Conservation (phyloP, 2,329 filamentous ascomycete genomes). For the Pseudopithomyces chartarum region DNA sequence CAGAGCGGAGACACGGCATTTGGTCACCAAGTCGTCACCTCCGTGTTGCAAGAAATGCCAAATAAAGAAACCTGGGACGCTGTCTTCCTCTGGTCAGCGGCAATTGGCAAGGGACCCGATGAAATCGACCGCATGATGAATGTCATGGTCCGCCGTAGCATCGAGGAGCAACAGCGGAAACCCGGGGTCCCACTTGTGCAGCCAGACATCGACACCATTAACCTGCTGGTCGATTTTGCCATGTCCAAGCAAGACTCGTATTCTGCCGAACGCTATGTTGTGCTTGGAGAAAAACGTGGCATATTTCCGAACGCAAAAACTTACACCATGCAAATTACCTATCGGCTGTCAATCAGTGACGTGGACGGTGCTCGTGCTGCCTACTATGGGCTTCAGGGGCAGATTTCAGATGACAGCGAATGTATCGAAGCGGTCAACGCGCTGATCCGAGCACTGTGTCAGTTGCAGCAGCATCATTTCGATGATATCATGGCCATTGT, state of each 20-base stretch:
- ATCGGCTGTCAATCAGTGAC: slow-evolving; percentile 75
- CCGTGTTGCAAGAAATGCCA: slow-evolving; percentile 39
- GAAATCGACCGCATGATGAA: slow-evolving; percentile 75
- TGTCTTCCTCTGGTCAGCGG: slow-evolving; percentile 75
- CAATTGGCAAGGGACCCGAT: slow-evolving; percentile 72
- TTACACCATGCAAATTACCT: slow-evolving; percentile 74
- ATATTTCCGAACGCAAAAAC: slow-evolving; percentile 73
- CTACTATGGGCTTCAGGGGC: slow-evolving; percentile 65
- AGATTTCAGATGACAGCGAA: slow-evolving; percentile 61
- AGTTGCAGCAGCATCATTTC: slow-evolving; percentile 65
- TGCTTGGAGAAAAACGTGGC: slow-evolving; percentile 67
- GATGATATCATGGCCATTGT: slow-evolving; percentile 74
- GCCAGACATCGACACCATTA: slow-evolving; percentile 75
- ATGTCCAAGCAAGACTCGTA: slow-evolving; percentile 72
- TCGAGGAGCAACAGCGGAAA: slow-evolving; percentile 48
- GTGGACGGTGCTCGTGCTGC: slow-evolving; percentile 70
- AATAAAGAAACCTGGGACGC: slow-evolving; percentile 70
- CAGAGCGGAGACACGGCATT: slow-evolving; percentile 32
- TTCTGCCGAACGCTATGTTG: slow-evolving; percentile 74
- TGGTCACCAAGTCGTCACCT: slow-evolving; percentile 50
- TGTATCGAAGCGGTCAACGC: slow-evolving; percentile 70
- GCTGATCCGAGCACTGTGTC: slow-evolving; percentile 72
- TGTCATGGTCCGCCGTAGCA: slow-evolving; percentile 62
- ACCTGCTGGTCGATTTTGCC: slow-evolving; percentile 74
- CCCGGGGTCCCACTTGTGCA: slow-evolving; percentile 36